Evolutionary conservation across 1,284 basidiomycete species (phyloP).

Genomic region (Chalciporus sp.): DNA sequence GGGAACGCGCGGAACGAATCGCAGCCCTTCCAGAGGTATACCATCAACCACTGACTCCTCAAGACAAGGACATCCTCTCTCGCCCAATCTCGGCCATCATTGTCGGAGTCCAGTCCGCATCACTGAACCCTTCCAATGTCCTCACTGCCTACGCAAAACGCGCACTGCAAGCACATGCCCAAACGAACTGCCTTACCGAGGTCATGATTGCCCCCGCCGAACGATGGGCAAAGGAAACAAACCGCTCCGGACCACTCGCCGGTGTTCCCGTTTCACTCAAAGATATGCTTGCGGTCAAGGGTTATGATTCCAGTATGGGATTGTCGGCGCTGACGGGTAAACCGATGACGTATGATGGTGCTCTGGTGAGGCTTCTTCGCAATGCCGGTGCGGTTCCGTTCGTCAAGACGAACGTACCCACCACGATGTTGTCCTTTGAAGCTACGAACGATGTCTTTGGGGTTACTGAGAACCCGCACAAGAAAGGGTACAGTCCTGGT

Average conservation of each 20-base stretch:
- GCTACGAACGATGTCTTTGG: constrained; percentile 79
- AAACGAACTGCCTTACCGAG: constrained; percentile 68
- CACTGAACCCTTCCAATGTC: constrained; percentile 47
- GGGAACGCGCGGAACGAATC: constrained; percentile 29
- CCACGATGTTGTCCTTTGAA: constrained; percentile 78
- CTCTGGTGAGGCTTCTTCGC: constrained; percentile 69
- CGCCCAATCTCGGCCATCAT: constrained; percentile 48
- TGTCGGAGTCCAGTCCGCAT: constrained; percentile 43
- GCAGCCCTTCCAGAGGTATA: constrained; percentile 31
- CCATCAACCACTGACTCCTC: constrained; percentile 26
- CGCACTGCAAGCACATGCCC: constrained; percentile 54
- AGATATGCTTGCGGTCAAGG: constrained; percentile 66
- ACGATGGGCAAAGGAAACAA: constrained; percentile 40
- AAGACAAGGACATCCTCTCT: constrained; percentile 32
- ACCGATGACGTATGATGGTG: constrained; percentile 56
- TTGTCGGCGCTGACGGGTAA: constrained; percentile 61
- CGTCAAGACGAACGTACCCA: constrained; percentile 79
- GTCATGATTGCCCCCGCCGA: constrained; percentile 59
- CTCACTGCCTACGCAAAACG: constrained; percentile 60
- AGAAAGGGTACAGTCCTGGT: constrained; percentile 61
- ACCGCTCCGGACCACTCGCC: constrained; percentile 52
- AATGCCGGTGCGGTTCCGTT: constrained; percentile 76
- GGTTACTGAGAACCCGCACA: constrained; percentile 70
- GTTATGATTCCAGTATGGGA: constrained; percentile 76
- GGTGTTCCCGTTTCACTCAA: constrained; percentile 73